These are phyloP conservation scores for Xylariaceae sp. DNA, from an alignment of 2,329 filamentous ascomycete genomes.

Conservation along the genomic window DNA sequence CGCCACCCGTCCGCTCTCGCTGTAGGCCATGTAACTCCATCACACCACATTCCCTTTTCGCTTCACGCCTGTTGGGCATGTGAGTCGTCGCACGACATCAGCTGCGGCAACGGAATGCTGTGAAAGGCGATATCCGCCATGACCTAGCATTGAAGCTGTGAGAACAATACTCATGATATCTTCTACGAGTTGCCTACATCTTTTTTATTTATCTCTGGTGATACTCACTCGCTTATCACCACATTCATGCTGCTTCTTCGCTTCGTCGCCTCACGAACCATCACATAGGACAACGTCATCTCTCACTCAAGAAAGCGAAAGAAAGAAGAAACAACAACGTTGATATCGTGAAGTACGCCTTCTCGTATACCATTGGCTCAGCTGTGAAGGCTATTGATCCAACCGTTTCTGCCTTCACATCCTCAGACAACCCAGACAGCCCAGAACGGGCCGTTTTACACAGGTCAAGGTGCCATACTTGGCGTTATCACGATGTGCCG, in stretches of 20 bases:
- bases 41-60: slow-evolving; percentile 1
- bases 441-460: neutral
- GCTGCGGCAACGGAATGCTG: slow-evolving; percentile 17
- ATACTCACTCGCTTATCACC: neutral
- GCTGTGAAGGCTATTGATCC: slow-evolving; percentile 1
- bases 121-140: slow-evolving; percentile 11
- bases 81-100: slow-evolving; percentile 11
- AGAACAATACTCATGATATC: too few species aligned
- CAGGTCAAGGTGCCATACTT: neutral
- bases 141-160: neutral
- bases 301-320: neutral
- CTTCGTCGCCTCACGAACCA: slow-evolving; percentile 8
- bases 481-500: neutral
- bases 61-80: neutral
- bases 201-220: neutral
- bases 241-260: neutral
- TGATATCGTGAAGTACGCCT: neutral
- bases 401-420: neutral
- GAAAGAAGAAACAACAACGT: neutral
- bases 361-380: neutral
- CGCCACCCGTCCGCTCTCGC: slow-evolving; percentile 1
- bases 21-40: neutral
- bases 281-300: slow-evolving; percentile 1
- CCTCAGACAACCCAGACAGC: neutral
- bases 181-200: too few species aligned